Conservation (phyloP, 805 yeast species). For the Myxozyma monticola region DNA sequence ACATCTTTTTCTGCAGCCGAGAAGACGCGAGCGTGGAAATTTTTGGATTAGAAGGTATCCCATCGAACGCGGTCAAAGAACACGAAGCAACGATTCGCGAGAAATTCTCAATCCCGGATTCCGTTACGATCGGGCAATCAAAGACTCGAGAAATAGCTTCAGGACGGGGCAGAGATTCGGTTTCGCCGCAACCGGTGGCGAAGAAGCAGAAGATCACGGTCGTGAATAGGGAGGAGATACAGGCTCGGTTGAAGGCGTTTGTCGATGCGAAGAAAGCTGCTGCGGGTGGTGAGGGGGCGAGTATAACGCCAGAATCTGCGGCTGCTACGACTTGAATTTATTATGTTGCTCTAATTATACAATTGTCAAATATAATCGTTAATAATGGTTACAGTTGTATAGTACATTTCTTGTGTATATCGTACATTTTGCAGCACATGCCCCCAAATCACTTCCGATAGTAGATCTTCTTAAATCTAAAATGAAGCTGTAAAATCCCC, state of each 20-base stretch:
- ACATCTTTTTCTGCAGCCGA: constrained; percentile 28
- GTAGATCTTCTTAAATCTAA: constrained; percentile 37
- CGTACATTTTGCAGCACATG: neutral
- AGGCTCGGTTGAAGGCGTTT: constrained; percentile 14
- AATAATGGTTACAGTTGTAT: neutral
- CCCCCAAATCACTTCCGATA: constrained; percentile 33
- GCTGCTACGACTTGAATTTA: too few species aligned
- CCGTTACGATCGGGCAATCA: constrained; percentile 2
- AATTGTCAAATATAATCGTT: too few species aligned
- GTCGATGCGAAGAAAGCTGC: constrained; percentile 24
- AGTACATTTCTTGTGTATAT: constrained; percentile 1
- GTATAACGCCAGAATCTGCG: too few species aligned
- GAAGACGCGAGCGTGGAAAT: constrained; percentile 30
- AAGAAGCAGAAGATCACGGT: constrained; percentile 9
- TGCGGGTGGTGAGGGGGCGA: neutral
- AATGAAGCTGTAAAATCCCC: constrained; percentile 41
- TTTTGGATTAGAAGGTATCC: constrained; percentile 34
- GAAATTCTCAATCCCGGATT: constrained; percentile 18
- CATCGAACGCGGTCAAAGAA: constrained; percentile 25
- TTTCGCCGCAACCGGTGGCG: constrained; percentile 6
- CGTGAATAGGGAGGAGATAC: constrained; percentile 18
- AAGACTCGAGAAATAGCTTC: too few species aligned
- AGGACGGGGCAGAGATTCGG: neutral
- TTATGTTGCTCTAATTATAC: too few species aligned
- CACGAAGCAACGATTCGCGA: constrained; percentile 26